Conservation (phyloP, 257 asterid genomes). For the Petrea volubilis region DNA sequence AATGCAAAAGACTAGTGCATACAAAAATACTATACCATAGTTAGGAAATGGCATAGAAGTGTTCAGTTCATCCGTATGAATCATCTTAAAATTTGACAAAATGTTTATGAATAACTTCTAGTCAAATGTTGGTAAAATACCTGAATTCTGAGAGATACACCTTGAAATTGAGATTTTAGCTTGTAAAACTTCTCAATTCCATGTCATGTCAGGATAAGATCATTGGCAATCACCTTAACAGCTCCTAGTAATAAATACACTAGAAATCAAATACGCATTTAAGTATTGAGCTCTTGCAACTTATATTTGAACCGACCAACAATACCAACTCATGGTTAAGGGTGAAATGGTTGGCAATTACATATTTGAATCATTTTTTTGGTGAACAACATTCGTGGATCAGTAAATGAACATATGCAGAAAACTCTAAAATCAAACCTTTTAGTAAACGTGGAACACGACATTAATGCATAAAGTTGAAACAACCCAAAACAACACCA, state of each 20-base stretch:
- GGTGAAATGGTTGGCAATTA: background rate
- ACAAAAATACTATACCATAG: background rate
- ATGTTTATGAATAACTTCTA: background rate
- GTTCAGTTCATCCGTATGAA: constrained; percentile 5
- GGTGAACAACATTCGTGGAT: background rate
- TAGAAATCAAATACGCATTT: constrained; percentile 26
- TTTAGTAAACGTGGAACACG: too few species aligned
- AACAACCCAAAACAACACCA: too few species aligned
- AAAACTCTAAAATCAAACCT: too few species aligned
- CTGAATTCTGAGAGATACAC: constrained; percentile 98
- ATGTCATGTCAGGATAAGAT: constrained; percentile 95
- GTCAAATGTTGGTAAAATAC: constrained; percentile 31
- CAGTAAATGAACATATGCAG: too few species aligned
- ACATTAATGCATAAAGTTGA: too few species aligned
- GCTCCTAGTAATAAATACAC: constrained; percentile 73
- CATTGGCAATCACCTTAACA: constrained; percentile 98
- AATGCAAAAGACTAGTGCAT: background rate
- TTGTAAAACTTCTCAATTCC: constrained; percentile 93
- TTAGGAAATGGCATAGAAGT: background rate
- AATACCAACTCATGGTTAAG: constrained; percentile 11
- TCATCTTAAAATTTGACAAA: background rate
- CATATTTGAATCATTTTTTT: background rate
- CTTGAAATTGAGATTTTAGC: constrained; percentile 98
- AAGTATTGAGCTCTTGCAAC: constrained; percentile 10
- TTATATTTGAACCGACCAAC: background rate